These are phyloP conservation scores for Geosmithia flava DNA, from an alignment of 2,329 filamentous ascomycete genomes.

Conservation along the genomic window DNA sequence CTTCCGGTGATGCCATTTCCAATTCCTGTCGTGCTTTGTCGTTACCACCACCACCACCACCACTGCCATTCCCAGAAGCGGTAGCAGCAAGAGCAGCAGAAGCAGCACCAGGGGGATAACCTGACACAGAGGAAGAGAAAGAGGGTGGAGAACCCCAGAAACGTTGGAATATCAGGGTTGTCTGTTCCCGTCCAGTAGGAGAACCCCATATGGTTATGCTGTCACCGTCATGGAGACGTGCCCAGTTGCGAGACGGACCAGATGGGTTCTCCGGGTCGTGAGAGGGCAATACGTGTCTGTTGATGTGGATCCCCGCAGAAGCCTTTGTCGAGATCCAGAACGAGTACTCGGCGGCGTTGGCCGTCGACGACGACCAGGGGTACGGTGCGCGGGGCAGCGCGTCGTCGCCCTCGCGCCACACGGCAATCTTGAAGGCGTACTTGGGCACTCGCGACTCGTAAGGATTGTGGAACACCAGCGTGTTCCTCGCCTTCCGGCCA, in stretches of 20 bases:
- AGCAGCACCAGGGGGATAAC: not conserved
- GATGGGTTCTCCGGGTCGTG: conserved; percentile 39
- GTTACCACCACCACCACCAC: too few species aligned
- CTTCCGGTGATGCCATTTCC: conserved; percentile 20
- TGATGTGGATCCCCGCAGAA: conserved; percentile 63
- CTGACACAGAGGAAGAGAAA: conserved; percentile 24
- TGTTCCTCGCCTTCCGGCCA: conserved; percentile 62
- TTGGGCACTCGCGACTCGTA: conserved; percentile 67
- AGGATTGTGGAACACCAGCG: conserved; percentile 47
- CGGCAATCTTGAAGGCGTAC: conserved; percentile 64
- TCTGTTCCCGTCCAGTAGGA: conserved; percentile 24
- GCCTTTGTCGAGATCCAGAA: conserved; percentile 74
- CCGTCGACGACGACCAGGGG: conserved; percentile 20
- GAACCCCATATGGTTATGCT: conserved; percentile 58
- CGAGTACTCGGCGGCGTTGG: conserved; percentile 42
- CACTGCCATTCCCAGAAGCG: too few species aligned
- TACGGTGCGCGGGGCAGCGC: conserved; percentile 37
- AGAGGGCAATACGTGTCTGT: conserved; percentile 52
- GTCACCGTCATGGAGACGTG: conserved; percentile 66
- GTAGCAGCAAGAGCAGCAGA: too few species aligned
- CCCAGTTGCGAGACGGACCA: conserved; percentile 47
- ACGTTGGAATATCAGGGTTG: conserved; percentile 38
- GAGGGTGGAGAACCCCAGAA: conserved; percentile 35
- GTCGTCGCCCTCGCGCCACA: conserved; percentile 60
- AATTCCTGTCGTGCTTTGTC: conserved; percentile 3